These are phyloP conservation scores for Lichina pygmaea DNA, from an alignment of 495 filamentous ascomycete genomes.

Conservation along the genomic window DNA sequence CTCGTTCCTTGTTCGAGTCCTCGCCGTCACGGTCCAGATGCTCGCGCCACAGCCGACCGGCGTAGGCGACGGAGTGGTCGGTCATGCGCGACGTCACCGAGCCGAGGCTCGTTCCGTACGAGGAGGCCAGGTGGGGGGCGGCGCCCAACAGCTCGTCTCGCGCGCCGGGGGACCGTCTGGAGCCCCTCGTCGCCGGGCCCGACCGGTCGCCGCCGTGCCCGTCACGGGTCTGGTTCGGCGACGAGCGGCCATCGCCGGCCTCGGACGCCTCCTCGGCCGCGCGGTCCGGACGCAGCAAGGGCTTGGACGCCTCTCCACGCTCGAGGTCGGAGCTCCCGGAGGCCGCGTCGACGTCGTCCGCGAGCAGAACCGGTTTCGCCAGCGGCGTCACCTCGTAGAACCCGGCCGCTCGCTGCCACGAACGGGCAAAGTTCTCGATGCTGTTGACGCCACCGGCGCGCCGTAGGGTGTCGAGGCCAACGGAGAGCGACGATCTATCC, in stretches of 20 bases:
- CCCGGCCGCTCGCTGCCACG: slow-evolving; percentile 74
- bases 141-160: slow-evolving; percentile 26
- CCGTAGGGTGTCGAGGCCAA: slow-evolving; percentile 9
- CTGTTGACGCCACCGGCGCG: slow-evolving; percentile 81
- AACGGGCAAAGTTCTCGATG: slow-evolving; percentile 79
- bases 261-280: neutral
- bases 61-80: slow-evolving; percentile 40
- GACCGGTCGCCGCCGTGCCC: slow-evolving; percentile 5
- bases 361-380: slow-evolving; percentile 35
- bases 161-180: neutral
- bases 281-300: slow-evolving; percentile 19
- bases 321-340: slow-evolving; percentile 4
- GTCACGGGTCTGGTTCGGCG: slow-evolving; percentile 5
- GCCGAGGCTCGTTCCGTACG: slow-evolving; percentile 53
- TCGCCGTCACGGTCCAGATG: slow-evolving; percentile 26
- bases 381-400: slow-evolving; percentile 68
- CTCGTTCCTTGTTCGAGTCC: slow-evolving; percentile 29
- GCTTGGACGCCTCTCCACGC: slow-evolving; percentile 13
- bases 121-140: slow-evolving; percentile 36
- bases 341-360: slow-evolving; percentile 13
- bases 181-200: neutral
- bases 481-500: neutral
- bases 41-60: slow-evolving; percentile 41
- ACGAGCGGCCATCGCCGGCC: neutral
- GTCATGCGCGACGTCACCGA: slow-evolving; percentile 41